Conservation (phyloP, 169 alveolate genomes). For the Cytauxzoon felis region DNA sequence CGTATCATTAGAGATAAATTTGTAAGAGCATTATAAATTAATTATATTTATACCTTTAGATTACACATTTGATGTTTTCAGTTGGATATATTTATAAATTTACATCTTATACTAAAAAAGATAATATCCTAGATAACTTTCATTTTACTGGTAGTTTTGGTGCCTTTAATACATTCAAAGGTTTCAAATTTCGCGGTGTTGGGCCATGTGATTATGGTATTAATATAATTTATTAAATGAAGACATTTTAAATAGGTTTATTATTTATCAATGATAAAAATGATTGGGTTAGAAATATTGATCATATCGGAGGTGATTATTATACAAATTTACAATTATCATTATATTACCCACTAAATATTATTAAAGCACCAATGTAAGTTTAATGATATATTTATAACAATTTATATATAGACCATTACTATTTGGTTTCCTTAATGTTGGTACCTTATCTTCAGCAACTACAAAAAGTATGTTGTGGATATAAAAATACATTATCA, state of each 20-base stretch:
- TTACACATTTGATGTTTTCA: constrained; percentile 38
- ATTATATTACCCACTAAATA: constrained; percentile 34
- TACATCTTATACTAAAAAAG: constrained; percentile 4
- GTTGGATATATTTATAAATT: constrained; percentile 43
- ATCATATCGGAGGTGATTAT: constrained; percentile 61
- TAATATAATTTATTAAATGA: background rate
- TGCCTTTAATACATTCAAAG: constrained; percentile 42
- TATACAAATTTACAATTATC: constrained; percentile 52
- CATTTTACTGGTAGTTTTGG: constrained; percentile 61
- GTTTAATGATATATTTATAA: background rate
- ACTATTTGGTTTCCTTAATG: constrained; percentile 33
- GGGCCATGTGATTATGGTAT: constrained; percentile 61
- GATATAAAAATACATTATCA: too few relatives aligned
- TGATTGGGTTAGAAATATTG: constrained; percentile 30
- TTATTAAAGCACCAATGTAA: constrained; percentile 15
- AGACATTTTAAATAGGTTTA: background rate
- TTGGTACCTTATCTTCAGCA: constrained; percentile 36
- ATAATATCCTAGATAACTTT: constrained; percentile 42
- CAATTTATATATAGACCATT: constrained; percentile 15
- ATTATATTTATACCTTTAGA: constrained; percentile 3
- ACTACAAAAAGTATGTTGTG: background rate
- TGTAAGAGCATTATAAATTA: background rate
- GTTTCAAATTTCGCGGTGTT: constrained; percentile 50
- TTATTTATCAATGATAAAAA: constrained; percentile 8
- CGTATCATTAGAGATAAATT: constrained; percentile 11